These are phyloP conservation scores for Dittrichia graveolens DNA, from an alignment of 129 eudicot species.

Conservation along the genomic window DNA sequence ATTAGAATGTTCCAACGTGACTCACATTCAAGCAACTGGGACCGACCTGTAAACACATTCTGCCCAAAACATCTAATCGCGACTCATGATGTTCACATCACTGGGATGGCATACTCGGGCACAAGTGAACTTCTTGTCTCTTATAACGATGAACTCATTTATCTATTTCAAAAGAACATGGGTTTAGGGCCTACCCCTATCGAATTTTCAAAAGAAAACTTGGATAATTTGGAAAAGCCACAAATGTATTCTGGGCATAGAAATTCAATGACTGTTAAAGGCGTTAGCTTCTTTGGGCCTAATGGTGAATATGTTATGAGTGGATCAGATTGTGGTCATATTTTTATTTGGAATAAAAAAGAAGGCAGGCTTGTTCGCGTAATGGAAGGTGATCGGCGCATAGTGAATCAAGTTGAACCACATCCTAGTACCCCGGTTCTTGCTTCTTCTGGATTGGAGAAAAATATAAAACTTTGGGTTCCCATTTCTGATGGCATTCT, in stretches of 20 bases:
- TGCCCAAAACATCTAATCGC: constrained; percentile 65
- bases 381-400: constrained; percentile 67
- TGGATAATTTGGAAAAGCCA: constrained; percentile 42
- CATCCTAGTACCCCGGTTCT: constrained; percentile 71
- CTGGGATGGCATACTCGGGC: constrained; percentile 72
- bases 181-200: constrained; percentile 63
- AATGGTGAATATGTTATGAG: constrained; percentile 67
- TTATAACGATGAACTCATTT: constrained; percentile 67
- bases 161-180: constrained; percentile 65
- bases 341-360: constrained; percentile 84
- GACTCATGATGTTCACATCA: constrained; percentile 52
- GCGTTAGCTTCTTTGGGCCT: constrained; percentile 86
- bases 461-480: constrained; percentile 71
- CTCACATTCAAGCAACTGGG: constrained; percentile 39
- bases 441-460: constrained; percentile 80
- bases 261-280: constrained; percentile 71
- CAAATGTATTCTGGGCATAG: constrained; percentile 71
- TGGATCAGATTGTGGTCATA: constrained; percentile 92
- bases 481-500: constrained; percentile 49
- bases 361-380: constrained; percentile 60
- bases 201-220: constrained; percentile 33
- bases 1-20: constrained; percentile 52
- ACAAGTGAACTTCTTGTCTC: constrained; percentile 77
- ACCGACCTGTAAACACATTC: constrained; percentile 58
- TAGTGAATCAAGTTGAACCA: constrained; percentile 67